phyloP scores from a whole-genome alignment of 352 stramenopile genomes.

The Aphanomyces stellatus region DNA sequence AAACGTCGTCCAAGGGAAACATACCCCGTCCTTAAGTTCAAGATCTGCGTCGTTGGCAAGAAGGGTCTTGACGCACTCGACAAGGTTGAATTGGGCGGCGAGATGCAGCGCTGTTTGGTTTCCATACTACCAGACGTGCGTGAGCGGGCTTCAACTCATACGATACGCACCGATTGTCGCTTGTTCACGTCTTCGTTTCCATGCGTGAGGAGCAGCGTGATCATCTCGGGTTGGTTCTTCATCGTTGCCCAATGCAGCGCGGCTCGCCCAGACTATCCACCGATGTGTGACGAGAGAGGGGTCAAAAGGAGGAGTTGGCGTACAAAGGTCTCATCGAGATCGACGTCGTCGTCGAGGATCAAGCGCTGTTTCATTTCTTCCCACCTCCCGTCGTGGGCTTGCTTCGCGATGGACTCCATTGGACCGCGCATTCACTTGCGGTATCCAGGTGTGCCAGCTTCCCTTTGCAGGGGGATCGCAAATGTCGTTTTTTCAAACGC shows the following conservation, averaged over 20 bases:
- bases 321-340: not conserved
- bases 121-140: no score
- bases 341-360: not conserved
- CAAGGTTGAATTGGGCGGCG: not conserved
- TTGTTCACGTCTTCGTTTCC: no score
- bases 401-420: not conserved
- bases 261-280: not conserved
- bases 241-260: no score
- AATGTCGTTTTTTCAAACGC: no score
- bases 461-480: no score
- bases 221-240: no score
- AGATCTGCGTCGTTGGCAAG: not conserved
- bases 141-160: no score
- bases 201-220: no score
- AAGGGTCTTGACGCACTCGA: not conserved
- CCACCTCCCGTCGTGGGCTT: not conserved
- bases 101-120: not conserved
- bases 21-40: not conserved
- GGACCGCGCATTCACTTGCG: no score
- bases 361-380: not conserved
- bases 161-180: no score
- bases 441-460: no score
- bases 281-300: not conserved
- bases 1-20: not conserved
- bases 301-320: not conserved